Conservation (phyloP, 306 rosid genomes). For the Rosa rugosa region DNA sequence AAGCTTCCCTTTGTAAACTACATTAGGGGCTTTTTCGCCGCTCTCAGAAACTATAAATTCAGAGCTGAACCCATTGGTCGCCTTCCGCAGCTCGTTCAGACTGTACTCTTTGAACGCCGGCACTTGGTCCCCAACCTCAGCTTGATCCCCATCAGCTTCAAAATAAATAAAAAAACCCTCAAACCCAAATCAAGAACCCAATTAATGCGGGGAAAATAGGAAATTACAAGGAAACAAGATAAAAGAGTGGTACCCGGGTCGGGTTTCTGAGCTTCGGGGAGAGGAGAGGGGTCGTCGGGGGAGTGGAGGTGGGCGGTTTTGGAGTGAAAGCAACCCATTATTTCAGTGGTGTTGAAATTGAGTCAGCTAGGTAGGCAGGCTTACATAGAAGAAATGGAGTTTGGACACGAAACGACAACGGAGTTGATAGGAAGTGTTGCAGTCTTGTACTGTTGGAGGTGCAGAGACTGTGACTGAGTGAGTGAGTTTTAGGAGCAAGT, state of each 20-base stretch:
- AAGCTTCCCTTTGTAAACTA: conserved; percentile 67
- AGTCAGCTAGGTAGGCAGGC: neutral
- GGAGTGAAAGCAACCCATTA: conserved; percentile 72
- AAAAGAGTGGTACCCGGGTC: conserved; percentile 51
- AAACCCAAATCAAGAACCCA: neutral
- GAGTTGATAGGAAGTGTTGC: neutral
- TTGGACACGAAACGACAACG: neutral
- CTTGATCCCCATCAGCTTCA: conserved; percentile 46
- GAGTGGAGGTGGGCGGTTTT: conserved; percentile 62
- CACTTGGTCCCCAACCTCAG: conserved; percentile 43
- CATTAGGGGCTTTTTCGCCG: conserved; percentile 82
- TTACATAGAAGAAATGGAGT: neutral
- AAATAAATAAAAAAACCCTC: neutral
- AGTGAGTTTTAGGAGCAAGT: neutral
- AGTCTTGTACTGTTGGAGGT: neutral
- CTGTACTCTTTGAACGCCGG: conserved; percentile 61
- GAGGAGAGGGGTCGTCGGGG: conserved; percentile 57
- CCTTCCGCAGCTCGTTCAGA: conserved; percentile 61
- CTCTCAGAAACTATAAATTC: conserved; percentile 70
- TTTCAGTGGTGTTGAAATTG: neutral
- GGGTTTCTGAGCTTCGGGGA: conserved; percentile 48
- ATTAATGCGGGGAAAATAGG: neutral
- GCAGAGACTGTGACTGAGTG: neutral
- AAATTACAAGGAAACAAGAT: neutral
- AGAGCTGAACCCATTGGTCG: conserved; percentile 67